Evolutionary conservation across 805 yeast species (phyloP).

Genomic region (Yarrowia deformans): DNA sequence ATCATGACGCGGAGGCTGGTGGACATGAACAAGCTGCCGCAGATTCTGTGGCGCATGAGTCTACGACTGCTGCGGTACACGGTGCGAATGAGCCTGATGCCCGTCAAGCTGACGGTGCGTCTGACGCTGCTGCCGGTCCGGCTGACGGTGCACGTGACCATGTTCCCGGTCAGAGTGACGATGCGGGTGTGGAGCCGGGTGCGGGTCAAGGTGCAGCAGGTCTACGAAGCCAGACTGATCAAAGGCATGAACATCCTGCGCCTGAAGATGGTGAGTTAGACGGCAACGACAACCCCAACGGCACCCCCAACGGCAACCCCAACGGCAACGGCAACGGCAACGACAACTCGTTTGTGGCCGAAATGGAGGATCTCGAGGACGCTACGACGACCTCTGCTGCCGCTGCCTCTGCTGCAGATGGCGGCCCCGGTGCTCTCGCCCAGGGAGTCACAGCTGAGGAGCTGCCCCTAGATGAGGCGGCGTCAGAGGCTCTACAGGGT

Average conservation of each 20-base stretch:
- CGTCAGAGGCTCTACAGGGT: slow-evolving; percentile 24
- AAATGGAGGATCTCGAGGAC: slow-evolving; percentile 18
- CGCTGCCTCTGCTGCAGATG: background rate
- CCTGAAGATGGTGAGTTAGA: slow-evolving; percentile 30
- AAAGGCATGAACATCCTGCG: slow-evolving; percentile 30
- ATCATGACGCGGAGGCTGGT: slow-evolving; percentile 27
- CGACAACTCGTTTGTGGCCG: slow-evolving; percentile 2
- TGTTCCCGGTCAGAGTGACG: slow-evolving; percentile 27
- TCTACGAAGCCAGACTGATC: slow-evolving; percentile 30
- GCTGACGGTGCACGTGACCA: slow-evolving; percentile 30
- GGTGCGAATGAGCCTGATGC: slow-evolving; percentile 29
- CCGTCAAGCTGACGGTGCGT: slow-evolving; percentile 16
- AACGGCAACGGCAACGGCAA: background rate
- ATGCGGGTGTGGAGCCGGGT: slow-evolving; percentile 34
- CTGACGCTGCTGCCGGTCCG: slow-evolving; percentile 30
- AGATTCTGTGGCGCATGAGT: slow-evolving; percentile 35
- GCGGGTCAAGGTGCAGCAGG: slow-evolving; percentile 25
- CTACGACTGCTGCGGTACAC: slow-evolving; percentile 33
- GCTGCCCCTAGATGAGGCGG: slow-evolving; percentile 19
- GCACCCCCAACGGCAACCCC: too few species aligned
- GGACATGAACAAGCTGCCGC: slow-evolving; percentile 24
- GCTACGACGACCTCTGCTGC: slow-evolving; percentile 1
- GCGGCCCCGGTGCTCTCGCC: slow-evolving; percentile 16
- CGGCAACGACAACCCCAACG: too few species aligned
- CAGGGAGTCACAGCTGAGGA: background rate